phyloP scores from a whole-genome alignment of 768 basidiomycete species.

The Tephrocybe sp. region DNA sequence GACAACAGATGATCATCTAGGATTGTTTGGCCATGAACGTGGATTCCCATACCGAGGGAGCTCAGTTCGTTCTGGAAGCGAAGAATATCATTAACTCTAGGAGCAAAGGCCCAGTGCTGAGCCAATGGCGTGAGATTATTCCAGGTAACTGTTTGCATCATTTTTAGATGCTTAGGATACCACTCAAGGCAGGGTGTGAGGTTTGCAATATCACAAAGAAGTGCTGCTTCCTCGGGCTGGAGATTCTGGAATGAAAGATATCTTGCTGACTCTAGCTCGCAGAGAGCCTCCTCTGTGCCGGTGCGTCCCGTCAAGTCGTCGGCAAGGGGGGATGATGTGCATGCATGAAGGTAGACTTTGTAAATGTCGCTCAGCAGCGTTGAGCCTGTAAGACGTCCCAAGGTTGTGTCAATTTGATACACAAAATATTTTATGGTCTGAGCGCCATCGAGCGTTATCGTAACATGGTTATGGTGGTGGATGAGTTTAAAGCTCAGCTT shows the following conservation, averaged over 20 bases:
- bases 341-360: conserved; percentile 43
- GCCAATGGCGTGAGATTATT: conserved; percentile 20
- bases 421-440: conserved; percentile 19
- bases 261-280: conserved; percentile 34
- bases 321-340: conserved; percentile 38
- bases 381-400: conserved; percentile 32
- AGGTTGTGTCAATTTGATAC: conserved; percentile 32
- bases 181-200: conserved; percentile 35
- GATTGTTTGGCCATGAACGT: background rate
- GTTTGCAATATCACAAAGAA: conserved; percentile 32
- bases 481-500: too few relatives aligned
- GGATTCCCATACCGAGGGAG: conserved; percentile 11
- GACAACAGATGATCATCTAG: background rate
- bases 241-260: conserved; percentile 41
- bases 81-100: conserved; percentile 27
- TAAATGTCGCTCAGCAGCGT: conserved; percentile 32
- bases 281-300: conserved; percentile 44
- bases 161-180: conserved; percentile 34
- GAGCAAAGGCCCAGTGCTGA: conserved; percentile 31
- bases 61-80: conserved; percentile 17
- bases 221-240: conserved; percentile 22
- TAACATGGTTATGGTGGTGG: conserved; percentile 24
- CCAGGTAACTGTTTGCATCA: conserved; percentile 44
- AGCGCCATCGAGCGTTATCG: conserved; percentile 15
- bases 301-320: conserved; percentile 46